Conservation (phyloP, 306 rosid species). For the Mucuna pruriens region DNA sequence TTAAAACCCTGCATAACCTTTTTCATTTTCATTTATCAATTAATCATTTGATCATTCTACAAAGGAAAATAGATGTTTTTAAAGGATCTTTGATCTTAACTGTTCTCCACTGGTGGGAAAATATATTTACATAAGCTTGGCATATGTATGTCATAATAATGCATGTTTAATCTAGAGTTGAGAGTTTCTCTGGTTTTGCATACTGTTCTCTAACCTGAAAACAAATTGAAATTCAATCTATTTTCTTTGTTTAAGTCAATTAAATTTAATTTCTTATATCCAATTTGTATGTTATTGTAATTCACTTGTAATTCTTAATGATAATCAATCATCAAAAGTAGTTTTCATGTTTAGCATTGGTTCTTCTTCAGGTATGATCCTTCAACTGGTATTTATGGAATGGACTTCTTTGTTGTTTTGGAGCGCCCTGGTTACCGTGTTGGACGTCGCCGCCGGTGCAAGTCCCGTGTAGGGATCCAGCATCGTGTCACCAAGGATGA, state of each 20-base stretch:
- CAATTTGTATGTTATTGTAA: neutral
- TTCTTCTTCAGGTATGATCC: constrained; percentile 73
- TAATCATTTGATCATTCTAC: neutral
- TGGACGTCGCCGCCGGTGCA: constrained; percentile 84
- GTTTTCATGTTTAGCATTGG: neutral
- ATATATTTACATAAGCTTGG: neutral
- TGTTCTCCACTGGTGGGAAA: neutral
- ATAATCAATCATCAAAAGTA: neutral
- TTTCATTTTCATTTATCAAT: neutral
- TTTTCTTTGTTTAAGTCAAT: neutral
- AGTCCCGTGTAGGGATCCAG: constrained; percentile 82
- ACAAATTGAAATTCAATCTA: neutral
- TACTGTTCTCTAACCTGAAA: neutral
- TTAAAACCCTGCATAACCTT: neutral
- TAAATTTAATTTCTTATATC: neutral
- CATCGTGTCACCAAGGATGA: constrained; percentile 88
- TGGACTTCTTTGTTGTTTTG: constrained; percentile 83
- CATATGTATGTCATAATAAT: too few species aligned
- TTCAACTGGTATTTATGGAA: constrained; percentile 86
- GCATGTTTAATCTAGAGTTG: neutral
- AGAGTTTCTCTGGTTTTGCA: neutral
- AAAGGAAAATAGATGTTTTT: neutral
- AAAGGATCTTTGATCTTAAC: neutral
- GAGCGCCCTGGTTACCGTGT: constrained; percentile 93
- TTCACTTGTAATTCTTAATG: neutral